Conservation (phyloP, 805 yeast genomes). For the Barnettozyma siamensis region DNA sequence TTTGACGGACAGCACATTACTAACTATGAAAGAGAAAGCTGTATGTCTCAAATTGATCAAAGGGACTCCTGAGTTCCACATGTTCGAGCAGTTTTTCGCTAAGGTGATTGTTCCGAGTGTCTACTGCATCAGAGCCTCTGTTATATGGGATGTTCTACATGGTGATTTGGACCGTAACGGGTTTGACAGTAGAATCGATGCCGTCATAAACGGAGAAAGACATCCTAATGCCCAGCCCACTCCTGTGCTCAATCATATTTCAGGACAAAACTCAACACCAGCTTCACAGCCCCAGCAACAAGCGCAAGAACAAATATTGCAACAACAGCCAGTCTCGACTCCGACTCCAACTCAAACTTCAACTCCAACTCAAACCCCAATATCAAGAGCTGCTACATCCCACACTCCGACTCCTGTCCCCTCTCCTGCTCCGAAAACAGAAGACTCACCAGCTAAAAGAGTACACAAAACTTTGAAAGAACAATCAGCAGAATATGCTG, state of each 20-base stretch:
- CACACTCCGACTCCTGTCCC: constrained; percentile 7
- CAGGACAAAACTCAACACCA: neutral
- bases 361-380: neutral
- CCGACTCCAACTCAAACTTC: neutral
- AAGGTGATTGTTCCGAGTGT: constrained; percentile 48
- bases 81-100: constrained; percentile 54
- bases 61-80: constrained; percentile 37
- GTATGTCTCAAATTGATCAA: constrained; percentile 37
- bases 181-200: constrained; percentile 20
- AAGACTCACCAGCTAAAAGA: constrained; percentile 4
- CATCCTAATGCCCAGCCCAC: constrained; percentile 6
- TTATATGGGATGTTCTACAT: constrained; percentile 38
- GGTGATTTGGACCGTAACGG: constrained; percentile 26
- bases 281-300: neutral
- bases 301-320: neutral
- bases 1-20: constrained; percentile 12
- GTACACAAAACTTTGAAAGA: constrained; percentile 30
- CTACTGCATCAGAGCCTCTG: constrained; percentile 45
- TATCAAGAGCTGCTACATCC: constrained; percentile 1
- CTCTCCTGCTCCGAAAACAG: constrained; percentile 8
- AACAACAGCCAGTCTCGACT: neutral
- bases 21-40: constrained; percentile 23
- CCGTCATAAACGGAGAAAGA: constrained; percentile 4
- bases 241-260: constrained; percentile 1
- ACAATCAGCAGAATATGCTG: constrained; percentile 35